Conservation (phyloP, 305 asterid genomes). For the Solanum aculeatissimum region DNA sequence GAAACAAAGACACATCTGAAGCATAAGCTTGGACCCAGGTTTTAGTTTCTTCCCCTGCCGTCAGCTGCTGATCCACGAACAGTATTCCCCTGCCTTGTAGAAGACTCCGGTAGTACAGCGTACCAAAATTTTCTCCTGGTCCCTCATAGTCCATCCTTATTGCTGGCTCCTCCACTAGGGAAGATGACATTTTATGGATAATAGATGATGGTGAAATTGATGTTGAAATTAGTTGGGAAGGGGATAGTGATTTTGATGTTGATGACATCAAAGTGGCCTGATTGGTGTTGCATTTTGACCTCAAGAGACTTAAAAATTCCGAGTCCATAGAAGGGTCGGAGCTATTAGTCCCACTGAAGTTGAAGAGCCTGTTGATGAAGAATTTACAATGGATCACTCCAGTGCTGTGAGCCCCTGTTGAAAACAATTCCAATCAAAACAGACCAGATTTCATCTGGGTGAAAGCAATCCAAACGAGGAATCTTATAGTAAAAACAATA, state of each 20-base stretch:
- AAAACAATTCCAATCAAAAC: neutral
- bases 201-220: slow-evolving; percentile 23
- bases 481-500: neutral
- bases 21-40: slow-evolving; percentile 63
- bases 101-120: slow-evolving; percentile 52
- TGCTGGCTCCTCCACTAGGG: slow-evolving; percentile 22
- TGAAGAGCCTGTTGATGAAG: slow-evolving; percentile 37
- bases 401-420: slow-evolving; percentile 70
- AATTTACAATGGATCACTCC: slow-evolving; percentile 69
- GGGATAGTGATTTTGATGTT: slow-evolving; percentile 10
- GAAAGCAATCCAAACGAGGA: neutral
- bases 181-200: neutral
- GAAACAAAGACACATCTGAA: slow-evolving; percentile 42
- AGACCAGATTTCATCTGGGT: neutral
- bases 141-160: slow-evolving; percentile 78
- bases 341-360: slow-evolving; percentile 27
- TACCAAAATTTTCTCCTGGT: slow-evolving; percentile 49
- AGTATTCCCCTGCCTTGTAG: slow-evolving; percentile 56
- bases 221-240: neutral
- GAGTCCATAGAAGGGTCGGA: slow-evolving; percentile 60
- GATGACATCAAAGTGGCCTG: slow-evolving; percentile 12
- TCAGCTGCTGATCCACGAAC: slow-evolving; percentile 65
- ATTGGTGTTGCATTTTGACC: slow-evolving; percentile 38
- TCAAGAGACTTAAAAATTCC: slow-evolving; percentile 40
- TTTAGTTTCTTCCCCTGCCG: slow-evolving; percentile 33